Conservation (phyloP, 2,329 filamentous ascomycete genomes). For the Hypoxylon sp. region DNA sequence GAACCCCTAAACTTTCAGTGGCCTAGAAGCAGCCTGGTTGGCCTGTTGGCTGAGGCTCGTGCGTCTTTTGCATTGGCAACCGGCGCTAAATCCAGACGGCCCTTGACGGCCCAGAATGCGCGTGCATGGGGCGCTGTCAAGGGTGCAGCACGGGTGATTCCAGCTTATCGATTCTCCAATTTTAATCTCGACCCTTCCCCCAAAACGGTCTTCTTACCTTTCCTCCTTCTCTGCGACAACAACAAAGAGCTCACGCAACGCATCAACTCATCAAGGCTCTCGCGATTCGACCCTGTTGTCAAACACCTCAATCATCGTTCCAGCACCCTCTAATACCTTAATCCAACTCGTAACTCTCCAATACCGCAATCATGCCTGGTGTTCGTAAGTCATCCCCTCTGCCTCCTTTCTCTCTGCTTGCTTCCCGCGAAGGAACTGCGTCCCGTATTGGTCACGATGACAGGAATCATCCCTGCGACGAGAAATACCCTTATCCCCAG, state of each 20-base stretch:
- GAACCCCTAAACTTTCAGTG: slow-evolving; percentile 32
- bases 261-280: slow-evolving; percentile 8
- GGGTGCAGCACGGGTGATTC: slow-evolving; percentile 38
- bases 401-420: slow-evolving; percentile 6
- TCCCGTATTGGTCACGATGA: slow-evolving; percentile 3
- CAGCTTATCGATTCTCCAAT: slow-evolving; percentile 51
- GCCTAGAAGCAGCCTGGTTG: slow-evolving; percentile 27
- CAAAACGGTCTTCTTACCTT: slow-evolving; percentile 34
- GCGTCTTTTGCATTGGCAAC: slow-evolving; percentile 37
- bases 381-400: slow-evolving; percentile 62
- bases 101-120: slow-evolving; percentile 15
- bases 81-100: slow-evolving; percentile 34
- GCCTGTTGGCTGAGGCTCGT: slow-evolving; percentile 32
- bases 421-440: slow-evolving; percentile 5
- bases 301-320: slow-evolving; percentile 13
- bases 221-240: slow-evolving; percentile 38
- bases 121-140: slow-evolving; percentile 40
- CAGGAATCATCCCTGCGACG: slow-evolving; percentile 9
- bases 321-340: slow-evolving; percentile 6
- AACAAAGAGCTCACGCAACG: slow-evolving; percentile 22
- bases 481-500: background rate
- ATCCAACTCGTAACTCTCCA: slow-evolving; percentile 18
- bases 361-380: slow-evolving; percentile 64
- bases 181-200: slow-evolving; percentile 48
- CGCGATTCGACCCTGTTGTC: slow-evolving; percentile 29